phyloP scores from a whole-genome alignment of 352 stramenopile species.

The Pythium monospermum region DNA sequence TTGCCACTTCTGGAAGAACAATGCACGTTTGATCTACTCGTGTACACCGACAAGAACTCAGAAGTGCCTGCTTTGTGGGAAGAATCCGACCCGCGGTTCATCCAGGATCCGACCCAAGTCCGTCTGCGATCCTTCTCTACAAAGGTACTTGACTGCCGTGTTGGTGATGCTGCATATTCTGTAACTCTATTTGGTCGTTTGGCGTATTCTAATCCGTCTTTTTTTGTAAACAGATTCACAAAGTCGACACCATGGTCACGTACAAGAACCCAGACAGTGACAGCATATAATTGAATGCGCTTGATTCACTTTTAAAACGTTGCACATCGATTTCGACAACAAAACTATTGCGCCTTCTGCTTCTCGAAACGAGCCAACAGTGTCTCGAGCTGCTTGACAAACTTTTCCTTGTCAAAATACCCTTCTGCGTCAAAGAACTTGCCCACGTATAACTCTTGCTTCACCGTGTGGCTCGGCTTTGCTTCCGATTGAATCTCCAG shows the following conservation, averaged over 20 bases:
- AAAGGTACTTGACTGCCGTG: constrained; percentile 60
- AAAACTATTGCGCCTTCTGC: constrained; percentile 63
- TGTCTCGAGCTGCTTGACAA: constrained; percentile 60
- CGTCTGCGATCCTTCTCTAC: constrained; percentile 97
- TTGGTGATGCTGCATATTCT: background rate
- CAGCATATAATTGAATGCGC: constrained; percentile 39
- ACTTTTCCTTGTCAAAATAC: constrained; percentile 76
- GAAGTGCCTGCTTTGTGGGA: constrained; percentile 95
- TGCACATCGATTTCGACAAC: constrained; percentile 18
- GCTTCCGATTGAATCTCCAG: constrained; percentile 38
- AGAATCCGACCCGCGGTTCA: constrained; percentile 97
- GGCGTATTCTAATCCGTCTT: constrained; percentile 16
- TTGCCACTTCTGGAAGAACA: constrained; percentile 97
- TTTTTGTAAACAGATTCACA: constrained; percentile 85
- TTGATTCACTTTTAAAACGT: constrained; percentile 9
- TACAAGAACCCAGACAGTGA: constrained; percentile 92
- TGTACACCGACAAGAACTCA: constrained; percentile 97
- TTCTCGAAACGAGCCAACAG: constrained; percentile 65
- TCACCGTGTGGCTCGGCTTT: constrained; percentile 23
- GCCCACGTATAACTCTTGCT: constrained; percentile 70
- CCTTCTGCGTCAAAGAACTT: constrained; percentile 85
- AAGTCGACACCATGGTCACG: constrained; percentile 97
- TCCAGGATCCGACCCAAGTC: constrained; percentile 97
- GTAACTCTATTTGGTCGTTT: constrained; percentile 12
- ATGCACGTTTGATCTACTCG: constrained; percentile 98